A percentile compares a stretch with the other conserved stretches of the same genome.
Conservation (phyloP, 2,329 filamentous ascomycete genomes). For the Sclerotinia glacialis region DNA sequence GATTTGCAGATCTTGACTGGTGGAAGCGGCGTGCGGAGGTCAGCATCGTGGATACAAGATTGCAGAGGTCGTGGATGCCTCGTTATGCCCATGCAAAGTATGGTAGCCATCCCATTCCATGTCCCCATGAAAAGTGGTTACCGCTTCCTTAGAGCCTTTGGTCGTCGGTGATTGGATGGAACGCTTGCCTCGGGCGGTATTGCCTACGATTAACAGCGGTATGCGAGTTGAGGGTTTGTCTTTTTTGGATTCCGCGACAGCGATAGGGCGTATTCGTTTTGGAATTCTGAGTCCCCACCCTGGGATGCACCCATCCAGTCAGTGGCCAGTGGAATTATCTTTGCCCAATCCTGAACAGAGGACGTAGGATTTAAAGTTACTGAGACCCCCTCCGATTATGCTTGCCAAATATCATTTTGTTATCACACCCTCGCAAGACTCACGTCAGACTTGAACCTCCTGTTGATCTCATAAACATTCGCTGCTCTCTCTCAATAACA, state of each 20-base stretch:
- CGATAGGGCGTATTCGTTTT: constrained; percentile 15
- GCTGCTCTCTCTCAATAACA: background rate
- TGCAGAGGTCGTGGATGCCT: constrained; percentile 15
- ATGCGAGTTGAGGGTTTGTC: constrained; percentile 21
- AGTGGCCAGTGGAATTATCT: constrained; percentile 16
- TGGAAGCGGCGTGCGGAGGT: background rate
- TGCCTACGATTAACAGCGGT: constrained; percentile 27
- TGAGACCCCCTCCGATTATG: background rate
- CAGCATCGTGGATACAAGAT: constrained; percentile 5
- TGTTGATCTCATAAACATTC: background rate
- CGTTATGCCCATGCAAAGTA: constrained; percentile 14
- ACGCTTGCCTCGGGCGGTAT: constrained; percentile 26
- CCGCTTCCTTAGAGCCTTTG: constrained; percentile 6
- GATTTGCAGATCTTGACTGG: constrained; percentile 6
- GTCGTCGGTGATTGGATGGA: constrained; percentile 28
- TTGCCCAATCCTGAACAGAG: constrained; percentile 6
- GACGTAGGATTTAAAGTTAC: constrained; percentile 21
- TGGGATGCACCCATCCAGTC: background rate
- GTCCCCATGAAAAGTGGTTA: constrained; percentile 11
- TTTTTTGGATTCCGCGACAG: constrained; percentile 23
- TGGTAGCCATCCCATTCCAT: background rate
- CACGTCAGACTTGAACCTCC: background rate
- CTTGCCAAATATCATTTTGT: constrained; percentile 4
- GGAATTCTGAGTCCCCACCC: constrained; percentile 22
- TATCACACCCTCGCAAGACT: background rate